Evolutionary conservation across 1,284 basidiomycete species (phyloP), one percentile per base, ranked within the genome.

Genomic region (Peniophora sp.): DNA sequence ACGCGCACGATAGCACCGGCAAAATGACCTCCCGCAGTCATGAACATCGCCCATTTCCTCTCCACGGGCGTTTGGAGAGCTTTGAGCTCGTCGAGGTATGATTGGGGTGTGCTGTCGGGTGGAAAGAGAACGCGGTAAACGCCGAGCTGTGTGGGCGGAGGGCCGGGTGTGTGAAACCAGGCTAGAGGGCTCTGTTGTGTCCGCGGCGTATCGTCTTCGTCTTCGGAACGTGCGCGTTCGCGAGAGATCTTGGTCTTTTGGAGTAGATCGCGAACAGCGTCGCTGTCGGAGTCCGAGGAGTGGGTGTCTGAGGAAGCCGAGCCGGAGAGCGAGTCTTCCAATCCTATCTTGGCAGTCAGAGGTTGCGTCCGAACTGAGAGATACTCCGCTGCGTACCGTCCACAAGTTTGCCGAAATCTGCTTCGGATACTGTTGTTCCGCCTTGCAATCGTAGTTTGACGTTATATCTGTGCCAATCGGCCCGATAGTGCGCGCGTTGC

Each of bases 401-500:
- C 3, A 95, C 74, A 44, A 96, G 73, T 51, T 81, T 76, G 24
- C 80, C 71, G 61, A 95, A 97, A 34, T 84, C 78, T 22, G 75
- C 63, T 59, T 92, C 89, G 0, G 78, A 70, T 14, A 92, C 81
- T 15, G 82, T 65, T 24, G 71, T 74, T 35, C 77, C 75, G 15
- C 83, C 81, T 50, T 70, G 70, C 34, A 93, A 68, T 51, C 82
- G 84, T 46, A 81, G 76, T 68, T 96, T 97, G 55, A 95, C 89
- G 63, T 99, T 99, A 70, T 97, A 98, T 49, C 94, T 79, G 75
- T 99, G 96, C 96, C 96, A 98, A 67, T 98, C 95, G 24, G 91
- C 92, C 60, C 87, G 85, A 65, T 92, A 97, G 67, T 99, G 96
- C 1, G 73, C 67, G 45, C 95, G 78, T 62, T 97, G 93, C 50